Evolutionary conservation across 805 yeast genomes (phyloP), one percentile per base, ranked within the genome.

Genomic region (Saccharomycopsis selenospora): DNA sequence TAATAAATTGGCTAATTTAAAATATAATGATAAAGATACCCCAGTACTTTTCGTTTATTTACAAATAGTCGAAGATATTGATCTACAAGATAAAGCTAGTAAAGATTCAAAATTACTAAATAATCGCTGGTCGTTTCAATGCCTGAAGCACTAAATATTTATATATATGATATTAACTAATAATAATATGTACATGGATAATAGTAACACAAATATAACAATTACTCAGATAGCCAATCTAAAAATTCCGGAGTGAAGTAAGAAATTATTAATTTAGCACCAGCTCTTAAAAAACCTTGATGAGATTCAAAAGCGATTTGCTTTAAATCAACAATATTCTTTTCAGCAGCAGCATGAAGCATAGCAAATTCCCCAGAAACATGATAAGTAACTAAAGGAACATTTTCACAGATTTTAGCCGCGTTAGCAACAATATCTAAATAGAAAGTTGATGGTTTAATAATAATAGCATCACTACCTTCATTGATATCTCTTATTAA

Each of bases 271-370:
- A 93, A 68, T 60, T 89, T 79, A 13, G 98, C 98, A 51, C 99
- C 99, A 0, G 99, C 99, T 65, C 99, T 79, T 53, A 91, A 73
- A 60, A 86, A 82, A 1, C 99, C 97, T 54, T 86, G 74, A 58
- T 93, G 96, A 43, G 93, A 70, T 69, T 93, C 99, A 59, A 85
- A 85, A 0, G 89, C 85, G 36, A 52, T 44, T 3, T 36, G 17
- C 66, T 86, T 83, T 66, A 93, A 75, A 64, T 91, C 97, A 52
- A 83, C 85, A 52, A 90, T 76, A 33, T 95, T 95, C 72, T 89
- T 89, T 60, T 89, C 97, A 26, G 97, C 97, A 46, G 96, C 98
- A 5, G 99, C 99, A 62, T 90, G 95, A 55, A 93, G 67, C 99
- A 93, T 93, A 27, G 98, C 97, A 61, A 77, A 93, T 67, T 93